Conservation (phyloP, 2,329 filamentous ascomycete species). For the Pseudocercospora fijiensis region DNA sequence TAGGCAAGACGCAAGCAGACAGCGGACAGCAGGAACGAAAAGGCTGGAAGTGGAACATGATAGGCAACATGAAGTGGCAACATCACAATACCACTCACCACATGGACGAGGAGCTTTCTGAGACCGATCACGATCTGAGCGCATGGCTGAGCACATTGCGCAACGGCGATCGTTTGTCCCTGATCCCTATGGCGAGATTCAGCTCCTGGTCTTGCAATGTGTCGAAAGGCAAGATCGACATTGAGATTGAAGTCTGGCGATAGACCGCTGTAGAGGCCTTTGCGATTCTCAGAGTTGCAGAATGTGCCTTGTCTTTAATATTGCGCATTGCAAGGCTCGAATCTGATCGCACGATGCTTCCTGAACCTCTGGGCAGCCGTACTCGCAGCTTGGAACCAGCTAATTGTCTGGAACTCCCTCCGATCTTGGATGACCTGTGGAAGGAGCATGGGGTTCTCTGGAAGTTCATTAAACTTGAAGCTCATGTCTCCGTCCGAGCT, state of each 20-base stretch:
- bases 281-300: not conserved
- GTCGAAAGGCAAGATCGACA: conserved; percentile 18
- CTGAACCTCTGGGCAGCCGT: not conserved
- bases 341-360: not conserved
- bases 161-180: conserved; percentile 19
- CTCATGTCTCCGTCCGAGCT: not conserved
- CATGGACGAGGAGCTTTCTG: conserved; percentile 1
- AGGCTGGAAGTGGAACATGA: conserved; percentile 13
- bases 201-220: conserved; percentile 20
- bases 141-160: conserved; percentile 13
- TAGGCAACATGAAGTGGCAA: conserved; percentile 15
- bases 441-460: not conserved
- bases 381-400: not conserved
- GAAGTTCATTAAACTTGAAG: not conserved
- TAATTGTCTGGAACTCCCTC: not conserved
- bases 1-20: conserved; percentile 13
- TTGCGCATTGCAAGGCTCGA: not conserved
- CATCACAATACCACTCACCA: conserved; percentile 1
- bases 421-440: not conserved
- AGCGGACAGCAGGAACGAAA: not conserved
- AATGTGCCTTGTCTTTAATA: not conserved
- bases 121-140: conserved; percentile 8
- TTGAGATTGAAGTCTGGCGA: conserved; percentile 25
- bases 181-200: conserved; percentile 25
- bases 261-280: not conserved